These are phyloP conservation scores for Eucalyptus fibrosa DNA, from an alignment of 345 rosid species.

Conservation along the genomic window DNA sequence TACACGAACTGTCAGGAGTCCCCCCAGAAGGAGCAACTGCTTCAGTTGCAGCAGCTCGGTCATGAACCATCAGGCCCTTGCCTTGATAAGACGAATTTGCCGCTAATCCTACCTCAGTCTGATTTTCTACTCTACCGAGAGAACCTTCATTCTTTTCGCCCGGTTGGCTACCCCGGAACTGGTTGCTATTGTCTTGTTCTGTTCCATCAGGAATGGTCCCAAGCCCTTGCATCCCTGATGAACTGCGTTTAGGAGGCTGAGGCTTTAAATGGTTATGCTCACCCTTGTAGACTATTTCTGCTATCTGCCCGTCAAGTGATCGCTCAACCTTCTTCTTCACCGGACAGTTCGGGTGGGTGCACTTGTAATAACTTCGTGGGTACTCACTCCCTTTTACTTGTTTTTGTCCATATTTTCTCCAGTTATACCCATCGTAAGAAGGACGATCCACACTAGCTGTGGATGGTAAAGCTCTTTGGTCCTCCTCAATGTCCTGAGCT, in stretches of 20 bases:
- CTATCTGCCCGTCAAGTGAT: slow-evolving; percentile 77
- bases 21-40: slow-evolving; percentile 18
- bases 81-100: slow-evolving; percentile 5
- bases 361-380: slow-evolving; percentile 91
- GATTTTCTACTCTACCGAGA: slow-evolving; percentile 23
- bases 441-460: slow-evolving; percentile 32
- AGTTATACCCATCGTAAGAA: slow-evolving; percentile 86
- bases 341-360: slow-evolving; percentile 87
- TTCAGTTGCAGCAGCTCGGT: slow-evolving; percentile 9
- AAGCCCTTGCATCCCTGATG: slow-evolving; percentile 26
- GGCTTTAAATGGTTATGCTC: slow-evolving; percentile 92
- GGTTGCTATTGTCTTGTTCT: slow-evolving; percentile 13
- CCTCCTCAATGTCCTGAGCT: slow-evolving; percentile 24
- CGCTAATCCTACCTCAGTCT: background rate
- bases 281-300: slow-evolving; percentile 94
- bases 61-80: slow-evolving; percentile 3
- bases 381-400: slow-evolving; percentile 98
- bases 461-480: slow-evolving; percentile 11
- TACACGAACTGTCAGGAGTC: slow-evolving; percentile 47
- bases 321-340: slow-evolving; percentile 97
- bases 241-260: slow-evolving; percentile 49
- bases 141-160: slow-evolving; percentile 35
- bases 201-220: slow-evolving; percentile 17
- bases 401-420: slow-evolving; percentile 98
- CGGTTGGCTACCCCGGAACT: slow-evolving; percentile 13